These are phyloP conservation scores for Carallia pectinifolia DNA, from an alignment of 345 rosid species.

Conservation along the genomic window DNA sequence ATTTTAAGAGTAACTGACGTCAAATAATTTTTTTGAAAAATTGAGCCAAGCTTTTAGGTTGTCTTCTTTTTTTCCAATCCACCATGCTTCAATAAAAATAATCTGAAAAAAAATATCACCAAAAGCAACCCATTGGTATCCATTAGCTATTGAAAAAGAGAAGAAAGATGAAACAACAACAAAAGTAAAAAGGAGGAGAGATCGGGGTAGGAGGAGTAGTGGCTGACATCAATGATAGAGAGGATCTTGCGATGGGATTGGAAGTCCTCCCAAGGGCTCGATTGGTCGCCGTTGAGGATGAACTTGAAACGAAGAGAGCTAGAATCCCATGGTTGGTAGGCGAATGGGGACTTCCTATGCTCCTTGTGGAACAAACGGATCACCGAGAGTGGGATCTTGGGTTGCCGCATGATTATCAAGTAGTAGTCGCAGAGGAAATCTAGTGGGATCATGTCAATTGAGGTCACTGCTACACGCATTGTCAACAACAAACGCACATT, in stretches of 20 bases:
- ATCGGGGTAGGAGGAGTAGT: slow-evolving; percentile 89
- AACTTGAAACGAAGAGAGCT: slow-evolving; percentile 89
- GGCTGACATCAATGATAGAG: slow-evolving; percentile 86
- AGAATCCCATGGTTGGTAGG: slow-evolving; percentile 90
- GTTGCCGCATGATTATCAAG: slow-evolving; percentile 76
- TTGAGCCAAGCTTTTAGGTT: no score
- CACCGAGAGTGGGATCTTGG: slow-evolving; percentile 71
- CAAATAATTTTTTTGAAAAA: no score
- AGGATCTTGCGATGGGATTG: slow-evolving; percentile 93
- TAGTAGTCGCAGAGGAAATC: slow-evolving; percentile 73
- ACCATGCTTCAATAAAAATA: no score
- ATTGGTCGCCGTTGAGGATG: slow-evolving; percentile 90
- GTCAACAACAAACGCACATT: no score
- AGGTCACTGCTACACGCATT: slow-evolving; percentile 71
- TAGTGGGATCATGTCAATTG: slow-evolving; percentile 72
- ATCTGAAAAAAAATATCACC: no score
- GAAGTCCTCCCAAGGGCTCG: slow-evolving; percentile 99
- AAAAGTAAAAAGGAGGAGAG: slow-evolving; percentile 33
- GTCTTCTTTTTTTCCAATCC: no score
- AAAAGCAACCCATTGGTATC: no score
- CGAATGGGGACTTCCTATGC: slow-evolving; percentile 96
- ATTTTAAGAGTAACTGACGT: slow-evolving; percentile 22
- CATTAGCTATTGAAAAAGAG: no score
- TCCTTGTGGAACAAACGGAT: slow-evolving; percentile 93
- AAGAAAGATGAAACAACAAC: no score